Evolutionary conservation across 352 stramenopile species (phyloP).

Genomic region (Phytopythium delawarense): DNA sequence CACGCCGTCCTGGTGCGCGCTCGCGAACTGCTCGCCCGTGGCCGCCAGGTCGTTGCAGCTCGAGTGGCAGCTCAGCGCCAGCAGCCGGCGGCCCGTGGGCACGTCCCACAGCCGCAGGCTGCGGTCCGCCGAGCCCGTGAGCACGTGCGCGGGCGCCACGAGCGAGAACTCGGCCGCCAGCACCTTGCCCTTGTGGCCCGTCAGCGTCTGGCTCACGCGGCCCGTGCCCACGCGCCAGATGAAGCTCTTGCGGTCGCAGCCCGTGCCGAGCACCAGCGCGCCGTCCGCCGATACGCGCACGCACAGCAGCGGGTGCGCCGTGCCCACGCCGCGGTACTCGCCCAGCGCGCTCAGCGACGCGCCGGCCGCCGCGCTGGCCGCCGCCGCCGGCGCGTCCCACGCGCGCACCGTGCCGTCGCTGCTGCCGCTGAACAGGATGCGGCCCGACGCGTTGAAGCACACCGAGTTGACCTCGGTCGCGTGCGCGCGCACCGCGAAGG

Average conservation of each 20-base stretch:
- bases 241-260: conserved; percentile 83
- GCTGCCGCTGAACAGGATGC: conserved; percentile 78
- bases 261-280: conserved; percentile 70
- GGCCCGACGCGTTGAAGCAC: conserved; percentile 78
- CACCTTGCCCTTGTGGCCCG: conserved; percentile 83
- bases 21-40: conserved; percentile 61
- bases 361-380: conserved; percentile 15
- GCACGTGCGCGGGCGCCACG: conserved; percentile 48
- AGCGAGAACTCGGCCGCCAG: conserved; percentile 73
- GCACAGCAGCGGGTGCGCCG: conserved; percentile 77
- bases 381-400: conserved; percentile 59
- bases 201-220: conserved; percentile 79
- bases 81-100: conserved; percentile 47
- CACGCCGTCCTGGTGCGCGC: conserved; percentile 71
- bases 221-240: conserved; percentile 80
- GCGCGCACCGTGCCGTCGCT: conserved; percentile 80
- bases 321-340: conserved; percentile 75
- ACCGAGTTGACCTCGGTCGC: conserved; percentile 84
- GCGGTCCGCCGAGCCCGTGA: conserved; percentile 74
- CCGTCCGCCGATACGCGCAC: conserved; percentile 76
- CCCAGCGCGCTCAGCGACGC: conserved; percentile 29
- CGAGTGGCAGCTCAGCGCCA: conserved; percentile 73
- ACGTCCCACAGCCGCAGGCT: conserved; percentile 81
- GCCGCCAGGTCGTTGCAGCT: conserved; percentile 78
- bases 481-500: conserved; percentile 66